A percentile compares a stretch with the other conserved stretches of the same genome.
phyloP scores from a whole-genome alignment of 192 early-diverging fungal species.

The Backusella tuberculispora region DNA sequence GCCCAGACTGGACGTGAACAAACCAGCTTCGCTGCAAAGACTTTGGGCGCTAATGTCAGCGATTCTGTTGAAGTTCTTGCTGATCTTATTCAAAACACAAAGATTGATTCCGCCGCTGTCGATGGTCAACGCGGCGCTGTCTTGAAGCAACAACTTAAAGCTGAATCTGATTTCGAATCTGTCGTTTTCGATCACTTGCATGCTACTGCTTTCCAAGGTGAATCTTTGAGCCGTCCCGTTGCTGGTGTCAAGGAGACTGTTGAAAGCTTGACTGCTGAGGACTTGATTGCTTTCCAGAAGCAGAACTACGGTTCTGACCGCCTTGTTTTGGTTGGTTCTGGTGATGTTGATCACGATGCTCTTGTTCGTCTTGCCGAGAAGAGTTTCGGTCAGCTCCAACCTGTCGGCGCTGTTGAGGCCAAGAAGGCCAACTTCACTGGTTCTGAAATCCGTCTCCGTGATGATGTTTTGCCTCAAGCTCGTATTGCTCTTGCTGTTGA shows the following conservation, averaged over 20 bases:
- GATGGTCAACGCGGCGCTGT: constrained; percentile 96
- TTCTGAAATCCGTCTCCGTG: constrained; percentile 89
- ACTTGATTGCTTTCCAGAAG: constrained; percentile 86
- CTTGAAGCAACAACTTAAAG: constrained; percentile 86
- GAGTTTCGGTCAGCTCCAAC: constrained; percentile 78
- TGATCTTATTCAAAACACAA: constrained; percentile 93
- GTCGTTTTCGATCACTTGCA: constrained; percentile 99
- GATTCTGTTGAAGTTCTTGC: constrained; percentile 88
- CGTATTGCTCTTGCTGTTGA: constrained; percentile 98
- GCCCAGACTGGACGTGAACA: constrained; percentile 98
- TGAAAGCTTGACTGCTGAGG: constrained; percentile 80
- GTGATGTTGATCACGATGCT: constrained; percentile 92
- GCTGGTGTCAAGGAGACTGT: constrained; percentile 94
- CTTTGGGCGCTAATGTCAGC: constrained; percentile 79
- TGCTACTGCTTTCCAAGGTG: constrained; percentile 91
- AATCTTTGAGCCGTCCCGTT: constrained; percentile 88
- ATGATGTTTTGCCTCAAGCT: constrained; percentile 92
- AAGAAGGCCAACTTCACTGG: constrained; percentile 84
- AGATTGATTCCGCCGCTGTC: constrained; percentile 78
- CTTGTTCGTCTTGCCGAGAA: constrained; percentile 93
- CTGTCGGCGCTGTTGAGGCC: constrained; percentile 30
- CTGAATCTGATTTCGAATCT: constrained; percentile 90
- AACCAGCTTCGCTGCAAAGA: constrained; percentile 96
- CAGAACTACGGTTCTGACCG: constrained; percentile 95
- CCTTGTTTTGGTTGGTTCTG: constrained; percentile 95